Evolutionary conservation across 495 filamentous ascomycete genomes (phyloP).

Genomic region (Daldinia caldariorum): DNA sequence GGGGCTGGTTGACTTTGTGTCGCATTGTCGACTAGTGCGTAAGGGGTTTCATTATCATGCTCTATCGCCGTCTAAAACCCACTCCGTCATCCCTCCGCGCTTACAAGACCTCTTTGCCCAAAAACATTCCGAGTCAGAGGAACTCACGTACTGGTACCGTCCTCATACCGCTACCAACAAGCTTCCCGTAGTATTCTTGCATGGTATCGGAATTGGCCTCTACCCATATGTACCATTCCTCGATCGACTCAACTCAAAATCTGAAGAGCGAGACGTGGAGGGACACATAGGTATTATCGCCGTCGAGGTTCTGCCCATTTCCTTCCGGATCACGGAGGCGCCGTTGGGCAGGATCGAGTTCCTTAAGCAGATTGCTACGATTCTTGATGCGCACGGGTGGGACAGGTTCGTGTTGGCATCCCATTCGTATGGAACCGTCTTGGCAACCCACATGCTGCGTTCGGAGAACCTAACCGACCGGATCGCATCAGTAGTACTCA

Average conservation of each 20-base stretch:
- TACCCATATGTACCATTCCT: constrained; percentile 70
- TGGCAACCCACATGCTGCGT: constrained; percentile 70
- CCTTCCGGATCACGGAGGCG: constrained; percentile 65
- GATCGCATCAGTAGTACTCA: constrained; percentile 62
- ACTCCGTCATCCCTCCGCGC: constrained; percentile 68
- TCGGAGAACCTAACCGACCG: constrained; percentile 50
- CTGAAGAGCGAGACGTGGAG: constrained; percentile 40
- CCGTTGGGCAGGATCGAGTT: constrained; percentile 60
- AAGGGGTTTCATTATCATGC: constrained; percentile 61
- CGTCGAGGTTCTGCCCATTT: constrained; percentile 70
- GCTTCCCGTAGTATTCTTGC: constrained; percentile 70
- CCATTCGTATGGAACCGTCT: constrained; percentile 71
- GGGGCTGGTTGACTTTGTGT: constrained; percentile 49
- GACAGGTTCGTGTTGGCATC: constrained; percentile 61
- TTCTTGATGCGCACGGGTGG: constrained; percentile 64
- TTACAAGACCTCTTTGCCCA: constrained; percentile 54
- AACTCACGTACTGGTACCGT: constrained; percentile 71
- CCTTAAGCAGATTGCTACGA: constrained; percentile 59
- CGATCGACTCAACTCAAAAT: constrained; percentile 57
- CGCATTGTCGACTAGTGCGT: constrained; percentile 52
- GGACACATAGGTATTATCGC: constrained; percentile 71
- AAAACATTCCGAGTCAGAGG: constrained; percentile 55
- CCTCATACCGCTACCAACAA: constrained; percentile 65
- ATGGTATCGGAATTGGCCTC: constrained; percentile 76
- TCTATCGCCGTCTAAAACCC: constrained; percentile 48